Evolutionary conservation across 2,329 filamentous ascomycete genomes (phyloP), one percentile per base, ranked within the genome.

Genomic region (Aspergillus neotritici): DNA sequence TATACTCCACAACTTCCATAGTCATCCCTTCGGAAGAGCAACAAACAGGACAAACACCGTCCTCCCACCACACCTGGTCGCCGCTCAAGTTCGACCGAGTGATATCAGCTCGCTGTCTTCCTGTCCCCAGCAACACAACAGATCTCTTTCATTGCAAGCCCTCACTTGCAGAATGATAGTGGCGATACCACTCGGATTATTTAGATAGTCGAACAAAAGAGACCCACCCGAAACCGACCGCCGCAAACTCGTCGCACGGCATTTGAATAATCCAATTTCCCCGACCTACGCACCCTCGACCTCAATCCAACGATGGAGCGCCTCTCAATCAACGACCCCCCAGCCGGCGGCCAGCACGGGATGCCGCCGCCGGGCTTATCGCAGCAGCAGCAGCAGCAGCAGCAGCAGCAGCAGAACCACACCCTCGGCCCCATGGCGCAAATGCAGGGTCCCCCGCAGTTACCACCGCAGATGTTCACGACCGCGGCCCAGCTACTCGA

Each of bases 401-500:
- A 39, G 15, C 37, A 40, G 25, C 21, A n/a, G 33, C 40, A 41
- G 37, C 36, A 48, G 25, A 51, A 51, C 25, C 52, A 63, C 50
- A 50, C 50, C 34, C 54, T 63, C 31, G 62, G 60, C 11, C 55
- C 60, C 28, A 52, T 57, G 50, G 53, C 56, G 14, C 63, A 66
- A 35, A 70, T 56, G 14, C 63, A 66, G 35, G 70, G 69, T 3
- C 65, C 68, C 12, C 71, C 72, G 15, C 72, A 75, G 53, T 60
- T 75, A 43, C 72, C 72, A 11, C 90, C 90, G 47, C 91, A 98
- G 74, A 96, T 97, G 85, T 98, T 98, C 72, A 94, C 93, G 13
- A 98, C 93, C 28, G 93, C 93, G 28, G 90, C 93, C 42, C 93
- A 97, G 73, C 75, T 98, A 46, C 75, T 98, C 46, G 93, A 98